Conservation (phyloP, 495 filamentous ascomycete species). For the Melanomma pulvis-pyrius region DNA sequence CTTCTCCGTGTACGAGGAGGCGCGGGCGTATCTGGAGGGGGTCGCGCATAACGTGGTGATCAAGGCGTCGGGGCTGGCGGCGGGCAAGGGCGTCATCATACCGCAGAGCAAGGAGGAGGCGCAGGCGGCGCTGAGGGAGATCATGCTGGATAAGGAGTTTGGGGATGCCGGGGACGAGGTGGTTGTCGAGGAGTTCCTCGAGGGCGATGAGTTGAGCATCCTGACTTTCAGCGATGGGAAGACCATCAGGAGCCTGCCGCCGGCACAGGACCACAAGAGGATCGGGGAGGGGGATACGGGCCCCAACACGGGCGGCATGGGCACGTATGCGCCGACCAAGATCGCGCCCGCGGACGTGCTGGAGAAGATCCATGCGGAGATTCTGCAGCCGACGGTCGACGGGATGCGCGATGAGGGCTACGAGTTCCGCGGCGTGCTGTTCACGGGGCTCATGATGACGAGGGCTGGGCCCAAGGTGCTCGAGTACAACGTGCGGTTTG, state of each 20-base stretch:
- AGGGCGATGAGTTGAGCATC: constrained; percentile 90
- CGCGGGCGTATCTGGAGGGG: constrained; percentile 72
- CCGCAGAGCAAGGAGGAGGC: constrained; percentile 80
- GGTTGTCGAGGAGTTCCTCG: constrained; percentile 93
- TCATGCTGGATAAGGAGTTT: constrained; percentile 89
- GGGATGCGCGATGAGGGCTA: constrained; percentile 79
- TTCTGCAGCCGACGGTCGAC: constrained; percentile 86
- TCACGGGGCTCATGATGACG: constrained; percentile 97
- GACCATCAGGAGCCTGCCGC: constrained; percentile 79
- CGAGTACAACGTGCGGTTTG: constrained; percentile 97
- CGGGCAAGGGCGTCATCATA: constrained; percentile 91
- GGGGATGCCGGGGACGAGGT: constrained; percentile 87
- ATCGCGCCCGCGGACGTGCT: constrained; percentile 76
- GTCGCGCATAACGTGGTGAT: constrained; percentile 80
- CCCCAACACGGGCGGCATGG: constrained; percentile 97
- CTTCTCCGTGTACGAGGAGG: constrained; percentile 79
- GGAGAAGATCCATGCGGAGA: constrained; percentile 75
- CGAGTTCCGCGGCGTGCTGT: constrained; percentile 84
- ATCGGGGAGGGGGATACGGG: constrained; percentile 89
- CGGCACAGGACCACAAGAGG: constrained; percentile 95
- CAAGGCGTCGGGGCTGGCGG: constrained; percentile 85
- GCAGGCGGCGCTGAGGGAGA: constrained; percentile 75
- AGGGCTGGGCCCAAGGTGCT: constrained; percentile 81
- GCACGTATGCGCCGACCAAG: constrained; percentile 83
- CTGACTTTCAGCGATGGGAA: constrained; percentile 89